phyloP scores from a whole-genome alignment of 2,329 filamentous ascomycete species.

The Scytalidium lignicola region DNA sequence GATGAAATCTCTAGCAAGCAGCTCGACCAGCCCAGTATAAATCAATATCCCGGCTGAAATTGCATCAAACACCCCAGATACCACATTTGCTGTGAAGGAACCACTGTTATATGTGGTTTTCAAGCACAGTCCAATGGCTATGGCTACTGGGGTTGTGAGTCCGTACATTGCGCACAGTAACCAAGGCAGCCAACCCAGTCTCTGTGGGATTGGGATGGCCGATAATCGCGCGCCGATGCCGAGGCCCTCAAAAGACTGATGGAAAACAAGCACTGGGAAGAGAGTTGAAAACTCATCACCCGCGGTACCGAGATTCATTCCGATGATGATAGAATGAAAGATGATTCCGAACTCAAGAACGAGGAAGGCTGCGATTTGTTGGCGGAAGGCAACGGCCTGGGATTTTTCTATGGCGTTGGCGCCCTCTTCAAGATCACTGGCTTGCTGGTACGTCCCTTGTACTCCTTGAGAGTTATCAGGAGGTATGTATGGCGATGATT shows the following conservation, averaged over 20 bases:
- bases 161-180: slow-evolving; percentile 39
- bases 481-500: too few relatives aligned
- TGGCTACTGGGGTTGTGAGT: slow-evolving; percentile 43
- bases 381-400: slow-evolving; percentile 45
- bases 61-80: slow-evolving; percentile 36
- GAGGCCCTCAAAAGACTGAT: slow-evolving; percentile 54
- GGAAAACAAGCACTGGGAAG: slow-evolving; percentile 53
- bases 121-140: slow-evolving; percentile 39
- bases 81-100: slow-evolving; percentile 32
- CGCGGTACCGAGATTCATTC: slow-evolving; percentile 50
- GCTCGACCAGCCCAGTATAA: slow-evolving; percentile 39
- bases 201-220: slow-evolving; percentile 41
- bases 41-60: slow-evolving; percentile 39
- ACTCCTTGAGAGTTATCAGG: too few relatives aligned
- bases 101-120: slow-evolving; percentile 30
- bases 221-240: slow-evolving; percentile 55
- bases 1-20: slow-evolving; percentile 39
- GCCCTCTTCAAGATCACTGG: not conserved
- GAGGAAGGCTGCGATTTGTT: slow-evolving; percentile 33
- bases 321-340: slow-evolving; percentile 57
- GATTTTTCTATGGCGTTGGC: not conserved
- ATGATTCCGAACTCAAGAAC: slow-evolving; percentile 55
- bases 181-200: slow-evolving; percentile 38
- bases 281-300: slow-evolving; percentile 48
- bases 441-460: not conserved